A percentile compares a stretch with the other conserved stretches of the same genome.
These are phyloP conservation scores for Arbutus unedo DNA, from an alignment of 148 eudicot species.

Conservation along the genomic window DNA sequence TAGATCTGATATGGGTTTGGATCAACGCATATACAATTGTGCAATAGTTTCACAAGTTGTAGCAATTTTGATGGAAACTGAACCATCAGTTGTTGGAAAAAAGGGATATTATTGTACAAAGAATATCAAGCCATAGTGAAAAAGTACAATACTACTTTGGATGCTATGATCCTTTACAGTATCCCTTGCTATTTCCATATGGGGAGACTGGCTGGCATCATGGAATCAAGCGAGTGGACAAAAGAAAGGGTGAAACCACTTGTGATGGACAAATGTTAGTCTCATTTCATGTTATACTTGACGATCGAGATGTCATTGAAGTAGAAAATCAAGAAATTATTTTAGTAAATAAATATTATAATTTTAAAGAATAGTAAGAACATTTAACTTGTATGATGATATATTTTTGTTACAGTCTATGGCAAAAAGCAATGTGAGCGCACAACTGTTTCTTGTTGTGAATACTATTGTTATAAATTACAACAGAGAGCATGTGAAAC, in stretches of 20 bases:
- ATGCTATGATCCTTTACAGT: not conserved
- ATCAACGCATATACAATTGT: not conserved
- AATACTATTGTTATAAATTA: too few relatives aligned
- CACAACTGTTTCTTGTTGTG: not conserved
- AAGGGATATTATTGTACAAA: not conserved
- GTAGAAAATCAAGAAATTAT: not conserved
- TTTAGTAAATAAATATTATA: too few relatives aligned
- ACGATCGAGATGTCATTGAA: not conserved
- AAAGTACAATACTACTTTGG: not conserved
- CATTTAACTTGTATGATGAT: too few relatives aligned
- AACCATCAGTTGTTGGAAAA: not conserved
- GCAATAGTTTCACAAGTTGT: not conserved
- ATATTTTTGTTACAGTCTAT: too few relatives aligned
- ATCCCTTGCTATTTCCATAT: not conserved
- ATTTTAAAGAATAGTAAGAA: not conserved
- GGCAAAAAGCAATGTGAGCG: not conserved
- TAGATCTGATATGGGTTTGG: not conserved
- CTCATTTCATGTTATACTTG: not conserved
- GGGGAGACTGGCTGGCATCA: not conserved
- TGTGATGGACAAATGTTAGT: not conserved
- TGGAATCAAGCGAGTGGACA: not conserved
- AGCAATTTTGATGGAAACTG: not conserved
- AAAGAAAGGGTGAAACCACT: not conserved
- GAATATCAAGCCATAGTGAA: not conserved
- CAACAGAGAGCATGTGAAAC: too few relatives aligned